Evolutionary conservation across 2,329 filamentous ascomycete species (phyloP).

Genomic region (Didymellaceae sp.): DNA sequence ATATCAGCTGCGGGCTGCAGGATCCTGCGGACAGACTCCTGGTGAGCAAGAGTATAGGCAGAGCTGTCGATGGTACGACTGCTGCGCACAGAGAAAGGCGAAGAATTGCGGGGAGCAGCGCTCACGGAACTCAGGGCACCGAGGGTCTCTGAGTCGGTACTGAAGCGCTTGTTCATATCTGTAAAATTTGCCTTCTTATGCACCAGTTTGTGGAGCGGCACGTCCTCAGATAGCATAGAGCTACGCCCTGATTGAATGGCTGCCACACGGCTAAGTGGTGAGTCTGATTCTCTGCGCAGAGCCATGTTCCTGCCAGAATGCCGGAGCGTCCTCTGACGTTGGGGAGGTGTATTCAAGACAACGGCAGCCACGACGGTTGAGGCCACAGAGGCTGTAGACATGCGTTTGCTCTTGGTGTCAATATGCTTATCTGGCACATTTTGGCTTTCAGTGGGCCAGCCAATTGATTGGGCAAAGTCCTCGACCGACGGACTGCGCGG

Average conservation of each 20-base stretch:
- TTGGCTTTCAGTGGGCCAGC: constrained; percentile 53
- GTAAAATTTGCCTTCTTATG: constrained; percentile 60
- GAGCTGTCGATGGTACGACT: constrained; percentile 37
- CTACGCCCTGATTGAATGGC: constrained; percentile 53
- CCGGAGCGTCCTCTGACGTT: constrained; percentile 55
- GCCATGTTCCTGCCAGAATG: constrained; percentile 62
- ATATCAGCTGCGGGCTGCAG: constrained; percentile 46
- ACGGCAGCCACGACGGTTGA: constrained; percentile 63
- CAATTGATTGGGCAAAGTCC: constrained; percentile 57
- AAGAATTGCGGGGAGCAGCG: constrained; percentile 33
- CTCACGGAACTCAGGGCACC: constrained; percentile 13
- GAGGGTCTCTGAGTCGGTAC: constrained; percentile 37
- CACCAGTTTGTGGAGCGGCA: constrained; percentile 56
- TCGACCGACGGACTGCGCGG: constrained; percentile 52
- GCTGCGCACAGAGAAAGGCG: constrained; percentile 40
- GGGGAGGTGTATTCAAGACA: constrained; percentile 59
- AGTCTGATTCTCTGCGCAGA: constrained; percentile 52
- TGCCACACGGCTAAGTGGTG: constrained; percentile 49
- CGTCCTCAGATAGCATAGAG: constrained; percentile 52
- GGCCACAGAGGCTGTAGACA: constrained; percentile 59
- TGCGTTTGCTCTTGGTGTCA: constrained; percentile 49
- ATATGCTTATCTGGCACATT: constrained; percentile 32
- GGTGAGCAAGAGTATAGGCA: constrained; percentile 39
- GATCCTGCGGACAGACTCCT: constrained; percentile 40
- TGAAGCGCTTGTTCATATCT: constrained; percentile 48